phyloP scores from a whole-genome alignment of 1,284 basidiomycete species.

The Cutaneotrichosporon sp. region DNA sequence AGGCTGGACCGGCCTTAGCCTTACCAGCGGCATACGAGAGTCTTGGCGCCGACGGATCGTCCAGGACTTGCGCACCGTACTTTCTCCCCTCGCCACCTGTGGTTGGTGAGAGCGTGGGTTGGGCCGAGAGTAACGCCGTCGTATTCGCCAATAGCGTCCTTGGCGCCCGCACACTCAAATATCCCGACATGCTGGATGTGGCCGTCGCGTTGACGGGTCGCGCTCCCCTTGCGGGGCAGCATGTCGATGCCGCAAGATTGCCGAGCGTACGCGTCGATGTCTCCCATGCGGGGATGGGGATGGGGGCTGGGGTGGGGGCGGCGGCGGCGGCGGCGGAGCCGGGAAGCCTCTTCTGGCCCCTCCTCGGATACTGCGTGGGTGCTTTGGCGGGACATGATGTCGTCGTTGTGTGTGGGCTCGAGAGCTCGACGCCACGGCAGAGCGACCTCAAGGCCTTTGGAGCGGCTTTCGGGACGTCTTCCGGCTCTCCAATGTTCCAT shows the following conservation, averaged over 20 bases:
- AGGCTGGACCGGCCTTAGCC: slow-evolving; percentile 1
- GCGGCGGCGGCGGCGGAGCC: background rate
- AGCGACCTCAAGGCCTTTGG: slow-evolving; percentile 23
- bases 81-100: slow-evolving; percentile 14
- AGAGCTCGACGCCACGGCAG: background rate
- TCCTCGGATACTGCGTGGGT: slow-evolving; percentile 19
- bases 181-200: slow-evolving; percentile 25
- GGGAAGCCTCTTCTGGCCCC: slow-evolving; percentile 10
- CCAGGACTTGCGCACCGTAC: slow-evolving; percentile 22
- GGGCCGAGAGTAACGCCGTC: slow-evolving; percentile 22
- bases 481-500: slow-evolving; percentile 21
- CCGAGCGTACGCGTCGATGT: slow-evolving; percentile 7
- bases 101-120: slow-evolving; percentile 9
- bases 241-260: slow-evolving; percentile 5
- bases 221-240: slow-evolving; percentile 14
- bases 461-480: slow-evolving; percentile 19
- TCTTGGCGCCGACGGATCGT: slow-evolving; percentile 7
- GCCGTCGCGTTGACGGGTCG: slow-evolving; percentile 19
- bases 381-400: background rate
- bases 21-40: slow-evolving; percentile 12
- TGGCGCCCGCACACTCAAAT: slow-evolving; percentile 21
- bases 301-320: background rate
- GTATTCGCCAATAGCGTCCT: slow-evolving; percentile 21
- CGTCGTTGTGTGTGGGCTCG: slow-evolving; percentile 14
- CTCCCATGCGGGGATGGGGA: too few relatives aligned